Base-by-base conservation (phyloP, 1,284 basidiomycete genomes). In the Gymnopus androsaceus region DNA sequence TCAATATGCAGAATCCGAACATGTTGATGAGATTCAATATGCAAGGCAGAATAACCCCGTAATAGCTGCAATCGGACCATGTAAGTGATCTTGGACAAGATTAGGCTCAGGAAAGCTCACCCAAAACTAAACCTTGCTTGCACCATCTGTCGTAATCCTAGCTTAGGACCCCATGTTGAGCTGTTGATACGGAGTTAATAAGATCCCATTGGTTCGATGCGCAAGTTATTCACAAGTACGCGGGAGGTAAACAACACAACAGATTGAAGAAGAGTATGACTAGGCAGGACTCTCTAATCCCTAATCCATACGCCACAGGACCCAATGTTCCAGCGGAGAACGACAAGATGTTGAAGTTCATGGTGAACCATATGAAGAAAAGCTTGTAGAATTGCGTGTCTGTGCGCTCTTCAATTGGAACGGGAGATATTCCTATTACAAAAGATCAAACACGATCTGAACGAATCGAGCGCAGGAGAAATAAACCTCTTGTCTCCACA, bases 121-220 rank as follows among this genome's bases (percentile, higher is more conserved):
- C 90, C 92, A 67, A 93, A 92, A 37, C 83, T 87, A 70, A 87
- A 90, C 27, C 89, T 76, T 5, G 92, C 85, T 56, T 86, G 82
- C 17, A 92, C 84, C 89, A 95, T 93, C 64, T 94, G 92, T 21
- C 93, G 80, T 74, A 95, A 81, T 9, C 93, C 94, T 0, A 90
- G 75, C 67, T 85, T 87, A 0, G 92, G 89, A 19, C 94, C 93
- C 83, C 90, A 94, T 33, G 88, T 92, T 12, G 86, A 79, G 51
- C 89, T 92, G 19, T 21, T 21, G 17, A 27, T 14, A 30, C 17
- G 17, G n/a, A 30, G 15, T 7, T 42, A 30, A 11, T 14, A 51
- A 4, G 28, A 42, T 12, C 7, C 28, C 4, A 46, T 46, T 21
- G 15, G 30, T 41, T 12, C n/a, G 47, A 54, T 19, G 23, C 25